A percentile compares a stretch with the other conserved stretches of the same genome.
Conservation (phyloP, 2,329 filamentous ascomycete genomes). For the Alternaria dauci region DNA sequence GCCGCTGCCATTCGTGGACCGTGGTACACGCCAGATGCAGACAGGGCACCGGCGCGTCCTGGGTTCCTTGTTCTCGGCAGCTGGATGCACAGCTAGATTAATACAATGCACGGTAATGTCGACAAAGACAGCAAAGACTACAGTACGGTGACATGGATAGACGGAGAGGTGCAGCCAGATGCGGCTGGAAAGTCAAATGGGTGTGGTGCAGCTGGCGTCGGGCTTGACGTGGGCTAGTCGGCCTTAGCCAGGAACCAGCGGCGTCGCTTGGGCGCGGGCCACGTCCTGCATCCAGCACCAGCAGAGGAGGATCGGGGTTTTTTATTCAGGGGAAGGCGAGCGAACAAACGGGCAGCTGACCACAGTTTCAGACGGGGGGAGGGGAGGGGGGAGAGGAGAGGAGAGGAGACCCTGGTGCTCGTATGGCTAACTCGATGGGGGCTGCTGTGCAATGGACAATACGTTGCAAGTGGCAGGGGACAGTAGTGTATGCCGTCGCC, state of each 20-base stretch:
- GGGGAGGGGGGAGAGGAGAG: no score
- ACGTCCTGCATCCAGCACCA: constrained; percentile 14
- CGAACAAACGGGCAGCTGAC: constrained; percentile 18
- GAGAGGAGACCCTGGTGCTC: no score
- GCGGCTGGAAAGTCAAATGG: background rate
- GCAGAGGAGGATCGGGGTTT: constrained; percentile 2
- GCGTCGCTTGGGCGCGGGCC: constrained; percentile 14
- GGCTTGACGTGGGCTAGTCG: constrained; percentile 9
- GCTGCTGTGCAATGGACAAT: background rate
- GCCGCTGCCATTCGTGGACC: no score
- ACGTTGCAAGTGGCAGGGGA: background rate
- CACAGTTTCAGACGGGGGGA: constrained; percentile 21
- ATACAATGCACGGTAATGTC: no score
- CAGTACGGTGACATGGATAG: no score
- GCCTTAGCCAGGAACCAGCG: constrained; percentile 22
- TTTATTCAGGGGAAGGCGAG: constrained; percentile 17
- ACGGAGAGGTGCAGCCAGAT: no score
- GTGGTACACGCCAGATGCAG: no score
- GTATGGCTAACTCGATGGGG: background rate
- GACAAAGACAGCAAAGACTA: no score
- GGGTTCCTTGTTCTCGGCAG: no score
- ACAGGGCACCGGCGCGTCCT: no score
- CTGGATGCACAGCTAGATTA: no score
- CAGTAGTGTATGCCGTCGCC: background rate
- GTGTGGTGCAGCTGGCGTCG: background rate